phyloP scores from a whole-genome alignment of 108 stramenopile species.

The Stephanodiscus minutulus region DNA sequence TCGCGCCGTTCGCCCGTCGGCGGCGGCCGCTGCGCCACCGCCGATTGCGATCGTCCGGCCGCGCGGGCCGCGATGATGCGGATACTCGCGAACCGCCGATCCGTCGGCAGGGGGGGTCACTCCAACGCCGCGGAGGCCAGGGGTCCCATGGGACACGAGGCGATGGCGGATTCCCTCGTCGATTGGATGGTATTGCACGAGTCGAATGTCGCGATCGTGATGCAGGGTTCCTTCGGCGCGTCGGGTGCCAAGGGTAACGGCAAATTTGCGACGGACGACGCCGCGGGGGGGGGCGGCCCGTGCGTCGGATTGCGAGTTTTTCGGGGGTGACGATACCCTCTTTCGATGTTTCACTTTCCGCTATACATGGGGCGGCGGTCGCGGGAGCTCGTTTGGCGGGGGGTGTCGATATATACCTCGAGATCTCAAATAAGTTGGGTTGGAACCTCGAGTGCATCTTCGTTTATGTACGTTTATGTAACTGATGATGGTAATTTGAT shows the following conservation, averaged over 20 bases:
- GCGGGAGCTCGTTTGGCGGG: too few relatives aligned
- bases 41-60: too few relatives aligned
- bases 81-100: background rate
- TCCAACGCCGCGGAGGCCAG: background rate
- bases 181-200: slow-evolving; percentile 35
- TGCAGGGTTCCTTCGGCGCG: slow-evolving; percentile 18
- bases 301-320: background rate
- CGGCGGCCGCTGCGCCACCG: too few relatives aligned
- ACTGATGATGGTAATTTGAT: too few relatives aligned
- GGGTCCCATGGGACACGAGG: slow-evolving; percentile 7
- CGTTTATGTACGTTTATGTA: too few relatives aligned
- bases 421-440: too few relatives aligned
- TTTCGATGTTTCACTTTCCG: too few relatives aligned
- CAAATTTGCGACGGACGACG: slow-evolving; percentile 2
- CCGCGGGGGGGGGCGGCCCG: background rate
- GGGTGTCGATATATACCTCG: too few relatives aligned
- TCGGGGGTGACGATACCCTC: background rate
- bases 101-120: background rate
- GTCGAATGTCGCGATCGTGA: slow-evolving; percentile 15
- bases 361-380: too few relatives aligned
- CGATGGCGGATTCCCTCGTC: slow-evolving; percentile 19
- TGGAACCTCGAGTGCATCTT: too few relatives aligned
- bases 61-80: background rate
- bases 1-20: background rate
- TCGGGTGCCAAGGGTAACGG: slow-evolving; percentile 32